Conservation (phyloP, 1,284 basidiomycete species). For the Leccinum fuscescens region DNA sequence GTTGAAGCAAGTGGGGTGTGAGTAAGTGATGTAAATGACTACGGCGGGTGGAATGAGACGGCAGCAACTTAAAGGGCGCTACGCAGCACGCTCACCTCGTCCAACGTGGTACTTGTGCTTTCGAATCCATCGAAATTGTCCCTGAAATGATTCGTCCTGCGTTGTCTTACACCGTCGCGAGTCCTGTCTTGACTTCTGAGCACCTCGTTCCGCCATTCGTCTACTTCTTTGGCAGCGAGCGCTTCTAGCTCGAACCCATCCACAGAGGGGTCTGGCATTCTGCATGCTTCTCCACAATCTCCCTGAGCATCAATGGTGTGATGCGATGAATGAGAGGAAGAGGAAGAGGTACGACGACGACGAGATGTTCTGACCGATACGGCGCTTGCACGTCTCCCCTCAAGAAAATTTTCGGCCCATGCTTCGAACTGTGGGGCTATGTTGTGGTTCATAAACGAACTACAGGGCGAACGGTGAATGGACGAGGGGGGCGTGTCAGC, state of each 20-base stretch:
- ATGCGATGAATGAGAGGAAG: conserved; percentile 14
- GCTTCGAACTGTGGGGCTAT: conserved; percentile 53
- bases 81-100: conserved; percentile 41
- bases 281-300: conserved; percentile 11
- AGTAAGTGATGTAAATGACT: conserved; percentile 45
- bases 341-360: conserved; percentile 7
- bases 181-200: conserved; percentile 29
- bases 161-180: conserved; percentile 12
- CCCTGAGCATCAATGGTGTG: conserved; percentile 5
- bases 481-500: conserved; percentile 18
- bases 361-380: conserved; percentile 22
- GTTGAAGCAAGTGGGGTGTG: conserved; percentile 47
- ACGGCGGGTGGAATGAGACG: conserved; percentile 8
- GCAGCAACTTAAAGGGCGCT: not conserved
- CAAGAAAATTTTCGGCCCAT: conserved; percentile 49
- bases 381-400: conserved; percentile 35
- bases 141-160: conserved; percentile 9
- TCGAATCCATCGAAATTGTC: conserved; percentile 24
- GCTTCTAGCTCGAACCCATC: conserved; percentile 48
- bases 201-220: conserved; percentile 51
- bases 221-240: conserved; percentile 47
- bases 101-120: conserved; percentile 32
- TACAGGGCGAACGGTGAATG: conserved; percentile 22
- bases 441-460: conserved; percentile 66
- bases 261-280: conserved; percentile 9